Evolutionary conservation across 495 filamentous ascomycete genomes (phyloP).

Genomic region (Cryomyces minteri): DNA sequence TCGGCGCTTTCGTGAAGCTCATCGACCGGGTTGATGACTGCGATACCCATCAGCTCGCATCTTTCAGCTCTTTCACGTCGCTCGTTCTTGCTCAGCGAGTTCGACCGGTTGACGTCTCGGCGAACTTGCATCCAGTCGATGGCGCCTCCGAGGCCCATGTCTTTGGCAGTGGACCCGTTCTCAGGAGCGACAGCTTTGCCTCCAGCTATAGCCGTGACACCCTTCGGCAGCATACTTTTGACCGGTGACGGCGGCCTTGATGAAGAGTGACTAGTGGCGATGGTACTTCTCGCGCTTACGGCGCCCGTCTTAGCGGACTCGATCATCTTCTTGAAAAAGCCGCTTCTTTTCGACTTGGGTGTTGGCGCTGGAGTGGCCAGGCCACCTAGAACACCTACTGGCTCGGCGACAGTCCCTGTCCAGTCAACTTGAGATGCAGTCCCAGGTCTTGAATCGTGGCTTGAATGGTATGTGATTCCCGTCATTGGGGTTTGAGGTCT

Average conservation of each 20-base stretch:
- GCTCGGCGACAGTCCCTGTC: constrained; percentile 23
- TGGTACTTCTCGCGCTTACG: constrained; percentile 72
- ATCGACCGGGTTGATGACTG: constrained; percentile 75
- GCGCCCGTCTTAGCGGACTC: constrained; percentile 89
- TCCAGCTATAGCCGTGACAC: constrained; percentile 33
- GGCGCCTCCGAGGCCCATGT: constrained; percentile 42
- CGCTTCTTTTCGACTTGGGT: constrained; percentile 65
- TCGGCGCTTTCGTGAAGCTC: constrained; percentile 69
- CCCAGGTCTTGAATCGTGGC: constrained; percentile 39
- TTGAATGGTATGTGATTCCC: constrained; percentile 68
- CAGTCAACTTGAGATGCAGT: constrained; percentile 30
- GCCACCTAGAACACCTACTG: constrained; percentile 48
- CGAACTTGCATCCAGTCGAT: constrained; percentile 92
- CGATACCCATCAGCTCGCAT: constrained; percentile 86
- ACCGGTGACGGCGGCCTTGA: constrained; percentile 27
- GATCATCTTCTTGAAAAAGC: constrained; percentile 92
- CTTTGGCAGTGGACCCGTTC: constrained; percentile 30
- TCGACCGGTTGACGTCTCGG: constrained; percentile 86
- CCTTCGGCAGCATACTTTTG: constrained; percentile 25
- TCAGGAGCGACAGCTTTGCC: constrained; percentile 21
- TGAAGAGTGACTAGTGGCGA: constrained; percentile 30
- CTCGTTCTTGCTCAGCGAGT: constrained; percentile 79
- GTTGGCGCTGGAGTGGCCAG: constrained; percentile 41
- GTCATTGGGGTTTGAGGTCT: constrained; percentile 57
- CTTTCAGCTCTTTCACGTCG: constrained; percentile 70